A percentile compares a stretch with the other conserved stretches of the same genome.
These are phyloP conservation scores for Gonapodya prolifera DNA, from an alignment of 192 early-diverging fungal genomes.

Conservation along the genomic window DNA sequence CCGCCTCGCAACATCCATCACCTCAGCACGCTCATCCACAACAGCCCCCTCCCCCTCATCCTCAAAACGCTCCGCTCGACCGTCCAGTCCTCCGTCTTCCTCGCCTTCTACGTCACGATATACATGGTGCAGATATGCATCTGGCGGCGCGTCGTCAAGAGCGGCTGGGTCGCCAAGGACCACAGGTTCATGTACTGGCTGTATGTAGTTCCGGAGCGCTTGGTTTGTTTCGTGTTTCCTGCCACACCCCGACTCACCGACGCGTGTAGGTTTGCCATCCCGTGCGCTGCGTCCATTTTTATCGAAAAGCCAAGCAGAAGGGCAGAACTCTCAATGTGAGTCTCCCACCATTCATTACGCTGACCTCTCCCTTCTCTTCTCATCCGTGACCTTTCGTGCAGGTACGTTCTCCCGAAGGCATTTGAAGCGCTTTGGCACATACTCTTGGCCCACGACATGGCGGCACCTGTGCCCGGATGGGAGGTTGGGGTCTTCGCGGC, in stretches of 20 bases:
- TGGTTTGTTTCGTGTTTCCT: too few relatives aligned
- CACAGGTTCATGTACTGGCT: background rate
- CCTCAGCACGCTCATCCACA: background rate
- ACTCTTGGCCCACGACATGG: background rate
- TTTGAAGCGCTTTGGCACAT: background rate
- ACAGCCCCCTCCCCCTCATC: background rate
- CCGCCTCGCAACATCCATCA: background rate
- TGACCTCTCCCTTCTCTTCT: background rate
- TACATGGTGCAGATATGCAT: background rate
- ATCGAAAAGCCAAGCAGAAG: background rate
- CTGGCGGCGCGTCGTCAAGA: background rate
- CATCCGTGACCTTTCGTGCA: background rate
- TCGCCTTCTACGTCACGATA: background rate
- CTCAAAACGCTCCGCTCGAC: background rate
- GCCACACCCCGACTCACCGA: too few relatives aligned
- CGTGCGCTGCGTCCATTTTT: background rate
- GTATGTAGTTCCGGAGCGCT: too few relatives aligned
- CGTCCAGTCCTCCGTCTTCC: background rate
- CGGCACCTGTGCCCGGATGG: background rate
- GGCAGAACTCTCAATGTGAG: background rate
- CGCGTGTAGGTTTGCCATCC: background rate
- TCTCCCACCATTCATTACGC: background rate
- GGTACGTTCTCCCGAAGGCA: background rate
- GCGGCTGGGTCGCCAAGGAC: background rate
- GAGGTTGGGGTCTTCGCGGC: background rate